These are phyloP conservation scores for Phialophora chinensis DNA, from an alignment of 2,329 filamentous ascomycete genomes.

Conservation along the genomic window DNA sequence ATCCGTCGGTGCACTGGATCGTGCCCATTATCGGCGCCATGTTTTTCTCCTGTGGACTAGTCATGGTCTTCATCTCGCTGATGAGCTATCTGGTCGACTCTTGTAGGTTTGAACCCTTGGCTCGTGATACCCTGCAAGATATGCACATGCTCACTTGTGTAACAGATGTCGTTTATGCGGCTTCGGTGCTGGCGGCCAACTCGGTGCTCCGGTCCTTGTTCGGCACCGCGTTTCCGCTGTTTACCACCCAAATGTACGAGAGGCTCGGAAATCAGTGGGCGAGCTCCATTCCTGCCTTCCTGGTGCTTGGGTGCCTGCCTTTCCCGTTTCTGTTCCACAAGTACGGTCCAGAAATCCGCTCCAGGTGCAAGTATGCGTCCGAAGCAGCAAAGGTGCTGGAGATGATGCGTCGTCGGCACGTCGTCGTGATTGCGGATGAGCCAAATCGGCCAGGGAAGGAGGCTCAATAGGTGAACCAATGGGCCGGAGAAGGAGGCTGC, in stretches of 20 bases:
- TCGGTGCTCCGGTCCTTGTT: constrained; percentile 54
- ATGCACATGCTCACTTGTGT: constrained; percentile 24
- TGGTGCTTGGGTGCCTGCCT: constrained; percentile 51
- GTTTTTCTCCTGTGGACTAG: constrained; percentile 82
- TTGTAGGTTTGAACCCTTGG: constrained; percentile 44
- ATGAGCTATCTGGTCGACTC: constrained; percentile 80
- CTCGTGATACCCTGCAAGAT: constrained; percentile 23
- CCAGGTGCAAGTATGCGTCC: constrained; percentile 46
- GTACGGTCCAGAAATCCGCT: constrained; percentile 57
- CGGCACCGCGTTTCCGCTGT: constrained; percentile 55
- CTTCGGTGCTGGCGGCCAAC: constrained; percentile 51
- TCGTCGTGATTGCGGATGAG: constrained; percentile 35
- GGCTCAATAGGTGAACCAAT: constrained; percentile 27
- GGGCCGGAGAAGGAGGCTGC: too few relatives aligned
- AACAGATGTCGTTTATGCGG: constrained; percentile 50
- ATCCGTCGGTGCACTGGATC: constrained; percentile 71
- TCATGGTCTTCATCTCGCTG: constrained; percentile 80
- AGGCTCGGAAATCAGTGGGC: constrained; percentile 56
- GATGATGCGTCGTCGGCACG: constrained; percentile 35
- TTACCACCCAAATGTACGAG: constrained; percentile 53
- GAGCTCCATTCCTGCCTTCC: constrained; percentile 52
- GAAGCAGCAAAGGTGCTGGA: constrained; percentile 30
- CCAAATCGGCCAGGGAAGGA: constrained; percentile 34
- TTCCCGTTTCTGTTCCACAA: constrained; percentile 43
- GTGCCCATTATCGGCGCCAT: constrained; percentile 71